Base-by-base conservation (phyloP, 2,329 filamentous ascomycete species). In the Apiospora saccharicola region DNA sequence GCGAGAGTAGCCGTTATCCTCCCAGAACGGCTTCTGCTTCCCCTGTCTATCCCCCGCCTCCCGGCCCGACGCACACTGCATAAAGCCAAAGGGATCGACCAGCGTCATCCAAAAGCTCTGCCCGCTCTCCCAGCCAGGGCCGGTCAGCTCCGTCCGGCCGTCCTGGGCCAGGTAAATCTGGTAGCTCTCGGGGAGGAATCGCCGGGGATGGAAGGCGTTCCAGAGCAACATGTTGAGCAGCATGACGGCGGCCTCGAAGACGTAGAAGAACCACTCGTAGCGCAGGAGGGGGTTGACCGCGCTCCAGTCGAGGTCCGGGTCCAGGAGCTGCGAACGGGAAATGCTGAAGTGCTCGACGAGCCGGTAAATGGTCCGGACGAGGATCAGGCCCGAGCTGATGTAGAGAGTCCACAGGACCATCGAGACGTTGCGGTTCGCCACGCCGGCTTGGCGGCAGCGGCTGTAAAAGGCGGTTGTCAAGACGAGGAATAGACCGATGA, bases 261-360 rank as follows among this genome's bases (percentile, higher is more conserved):
- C 79, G 72, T 81, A 86, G 73, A 86, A 86, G 72, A 79, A 85
- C 82, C 82, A 85, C 77, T 86, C 85, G 70, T 85, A 83, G 13
- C 83, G 78, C 16, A 84, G 24, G 5, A 85, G 74, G 0, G 83
- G 82, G 16, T 77, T 81, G 0, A 84, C 69, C 0, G 61, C 49
- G n/a, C 7, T 49, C 7, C 75, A 68, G 70, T 80, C 80, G 43
- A 77, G 71, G 16, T 77, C 79, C 19, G 77, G 74, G 26, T 79
- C 81, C 8, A 81, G n/a, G 13, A 77, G 76, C 30, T 82, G 78
- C 1, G 81, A 75, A 4, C 83, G 76, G 0, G 81, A 77, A 4
- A 82, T 77, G 26, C 78, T 79, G 41, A 86, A 85, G 75, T 82
- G 85, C 74, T 86, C 84, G 26, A 84, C 75, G 0, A 84, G 79